Conservation (phyloP, 139 green algal genomes). For the Tetratostichococcus sp. region DNA sequence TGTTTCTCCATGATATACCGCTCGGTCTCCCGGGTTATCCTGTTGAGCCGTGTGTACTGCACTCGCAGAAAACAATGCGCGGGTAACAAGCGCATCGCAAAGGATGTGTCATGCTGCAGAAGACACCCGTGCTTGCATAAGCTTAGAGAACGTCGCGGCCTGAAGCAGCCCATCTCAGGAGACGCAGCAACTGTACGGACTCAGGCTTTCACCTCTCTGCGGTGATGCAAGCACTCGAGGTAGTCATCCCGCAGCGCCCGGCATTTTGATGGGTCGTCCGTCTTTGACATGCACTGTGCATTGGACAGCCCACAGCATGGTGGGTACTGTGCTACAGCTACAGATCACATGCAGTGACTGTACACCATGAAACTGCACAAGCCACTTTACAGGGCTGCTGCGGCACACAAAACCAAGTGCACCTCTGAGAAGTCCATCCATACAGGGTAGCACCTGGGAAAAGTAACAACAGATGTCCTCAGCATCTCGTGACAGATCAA, state of each 20-base stretch:
- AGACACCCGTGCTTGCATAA: no score
- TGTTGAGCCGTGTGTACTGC: slow-evolving; percentile 26
- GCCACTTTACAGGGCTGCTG: no score
- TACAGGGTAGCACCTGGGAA: slow-evolving; percentile 59
- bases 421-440: slow-evolving; percentile 68
- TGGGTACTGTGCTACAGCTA: no score
- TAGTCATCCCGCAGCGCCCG: slow-evolving; percentile 58
- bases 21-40: slow-evolving; percentile 26
- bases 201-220: slow-evolving; percentile 64
- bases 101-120: no score
- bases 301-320: background rate
- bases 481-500: no score
- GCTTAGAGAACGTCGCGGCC: no score
- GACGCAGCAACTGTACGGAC: no score
- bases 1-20: slow-evolving; percentile 9
- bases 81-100: no score
- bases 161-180: no score
- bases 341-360: background rate
- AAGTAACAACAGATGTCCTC: no score
- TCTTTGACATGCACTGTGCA: slow-evolving; percentile 56
- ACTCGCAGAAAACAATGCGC: background rate
- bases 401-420: no score
- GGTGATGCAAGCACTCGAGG: slow-evolving; percentile 66
- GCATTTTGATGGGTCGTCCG: slow-evolving; percentile 53
- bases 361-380: no score